Conservation (phyloP, 2,329 filamentous ascomycete species). For the Colletotrichum tamarilloi region DNA sequence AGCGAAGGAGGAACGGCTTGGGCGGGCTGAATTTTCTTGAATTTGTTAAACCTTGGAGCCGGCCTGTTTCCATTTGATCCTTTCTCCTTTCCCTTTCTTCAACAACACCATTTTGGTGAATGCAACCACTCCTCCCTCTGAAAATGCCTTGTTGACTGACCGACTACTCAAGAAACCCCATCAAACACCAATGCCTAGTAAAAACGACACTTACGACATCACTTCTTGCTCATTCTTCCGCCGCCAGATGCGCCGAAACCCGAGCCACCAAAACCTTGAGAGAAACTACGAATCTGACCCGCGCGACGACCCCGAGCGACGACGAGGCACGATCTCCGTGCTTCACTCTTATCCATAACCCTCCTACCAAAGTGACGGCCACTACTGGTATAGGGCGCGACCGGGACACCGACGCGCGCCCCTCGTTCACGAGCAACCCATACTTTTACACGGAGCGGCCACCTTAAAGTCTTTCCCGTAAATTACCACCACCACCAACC, state of each 20-base stretch:
- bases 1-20: constrained; percentile 23
- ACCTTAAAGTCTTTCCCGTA: neutral
- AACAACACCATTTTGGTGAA: constrained; percentile 40
- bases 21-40: constrained; percentile 35
- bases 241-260: constrained; percentile 66
- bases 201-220: constrained; percentile 54
- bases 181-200: constrained; percentile 66
- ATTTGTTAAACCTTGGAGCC: constrained; percentile 13
- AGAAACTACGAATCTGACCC: constrained; percentile 61
- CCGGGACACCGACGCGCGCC: constrained; percentile 32
- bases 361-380: constrained; percentile 25
- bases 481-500: constrained; percentile 8
- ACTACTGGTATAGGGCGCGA: constrained; percentile 28
- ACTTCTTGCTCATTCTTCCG: constrained; percentile 61
- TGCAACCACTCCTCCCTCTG: constrained; percentile 25
- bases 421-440: constrained; percentile 44
- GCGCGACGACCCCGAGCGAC: constrained; percentile 69
- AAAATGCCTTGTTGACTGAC: constrained; percentile 17
- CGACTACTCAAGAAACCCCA: constrained; percentile 29
- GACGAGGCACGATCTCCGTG: constrained; percentile 59
- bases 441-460: constrained; percentile 34
- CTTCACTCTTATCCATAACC: constrained; percentile 29
- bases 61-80: constrained; percentile 26
- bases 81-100: constrained; percentile 31
- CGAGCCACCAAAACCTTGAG: constrained; percentile 60